Percentiles rank a stretch among this genome's conserved stretches.
Conservation (phyloP, 352 stramenopile genomes). For the Phytopythium helicoides region DNA sequence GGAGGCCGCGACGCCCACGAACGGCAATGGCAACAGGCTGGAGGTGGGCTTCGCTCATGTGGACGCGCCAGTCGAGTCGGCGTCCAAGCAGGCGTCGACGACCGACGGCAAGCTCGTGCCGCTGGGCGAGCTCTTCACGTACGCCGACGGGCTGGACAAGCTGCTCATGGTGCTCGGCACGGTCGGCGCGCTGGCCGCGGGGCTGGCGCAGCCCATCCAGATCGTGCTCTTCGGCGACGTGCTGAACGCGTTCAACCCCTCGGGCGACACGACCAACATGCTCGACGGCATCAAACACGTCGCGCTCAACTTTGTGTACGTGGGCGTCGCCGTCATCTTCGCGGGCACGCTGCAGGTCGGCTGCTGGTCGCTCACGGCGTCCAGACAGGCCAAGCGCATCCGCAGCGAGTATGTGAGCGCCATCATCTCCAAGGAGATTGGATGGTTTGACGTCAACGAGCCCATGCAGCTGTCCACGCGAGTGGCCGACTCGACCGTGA, state of each 20-base stretch:
- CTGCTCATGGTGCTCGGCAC: conserved; percentile 56
- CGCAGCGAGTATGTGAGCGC: conserved; percentile 24
- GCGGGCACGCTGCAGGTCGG: conserved; percentile 34
- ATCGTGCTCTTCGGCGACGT: conserved; percentile 73
- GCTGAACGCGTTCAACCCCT: conserved; percentile 67
- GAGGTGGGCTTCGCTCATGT: too few species aligned
- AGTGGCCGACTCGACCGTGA: conserved; percentile 88
- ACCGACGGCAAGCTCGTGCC: conserved; percentile 35
- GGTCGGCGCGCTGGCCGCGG: conserved; percentile 33
- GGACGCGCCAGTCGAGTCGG: background rate
- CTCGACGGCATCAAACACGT: conserved; percentile 15
- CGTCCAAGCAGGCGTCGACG: conserved; percentile 12
- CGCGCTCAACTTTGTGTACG: conserved; percentile 30
- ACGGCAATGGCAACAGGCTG: too few species aligned
- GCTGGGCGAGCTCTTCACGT: conserved; percentile 44
- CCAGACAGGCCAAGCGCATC: conserved; percentile 34
- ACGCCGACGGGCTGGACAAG: conserved; percentile 50
- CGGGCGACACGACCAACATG: conserved; percentile 1
- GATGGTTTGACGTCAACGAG: conserved; percentile 88
- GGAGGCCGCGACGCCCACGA: too few species aligned
- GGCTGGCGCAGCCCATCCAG: conserved; percentile 58
- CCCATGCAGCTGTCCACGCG: conserved; percentile 93
- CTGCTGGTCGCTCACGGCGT: conserved; percentile 37
- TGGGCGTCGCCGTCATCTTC: conserved; percentile 27
- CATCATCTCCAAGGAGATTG: conserved; percentile 38